Evolutionary conservation across 345 rosid genomes (phyloP), one percentile per base, ranked within the genome.

Genomic region (Boechera divaricarpa): DNA sequence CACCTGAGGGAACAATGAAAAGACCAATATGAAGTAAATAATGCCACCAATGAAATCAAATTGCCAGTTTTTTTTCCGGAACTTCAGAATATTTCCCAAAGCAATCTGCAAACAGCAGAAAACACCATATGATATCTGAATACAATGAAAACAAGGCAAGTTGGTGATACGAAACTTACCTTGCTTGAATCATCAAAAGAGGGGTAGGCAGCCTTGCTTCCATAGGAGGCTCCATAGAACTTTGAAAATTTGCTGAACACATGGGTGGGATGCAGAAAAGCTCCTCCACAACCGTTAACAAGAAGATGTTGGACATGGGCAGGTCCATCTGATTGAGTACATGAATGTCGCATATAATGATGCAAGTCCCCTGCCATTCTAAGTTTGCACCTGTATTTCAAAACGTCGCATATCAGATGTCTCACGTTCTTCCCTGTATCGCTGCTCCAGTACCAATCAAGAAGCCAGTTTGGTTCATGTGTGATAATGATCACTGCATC

Each of bases 31-130:
- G 56, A 95, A 95, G 85, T 95, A 95, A 82, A 95, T 88, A 69
- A 95, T 84, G 78, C 99, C 99, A 73, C 99, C 99, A 58, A 95
- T 95, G 74, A 92, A 86, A 87, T 95, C 99, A 70, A 95, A 95
- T 52, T 95, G 99, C 99, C 98, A 95, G 78, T 95, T 95, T 87
- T 91, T 95, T 87, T 92, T 95, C 74, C 98, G 89, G 64, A 95
- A 95, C 87, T 95, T 95, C 90, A 95, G 84, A 81, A 95, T 95
- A 82, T 95, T 95, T 80, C 99, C 99, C 86, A 95, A 65, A 63
- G 99, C 99, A 83, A 92, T 95, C 99, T 95, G 91, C 82, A 72
- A 42, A 55, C 77, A 76, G 42, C 52, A 35, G 76, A 57, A 77
- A 76, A 33, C 36, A 64, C 67, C 70, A 69, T 57, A 45, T 29